Base-by-base conservation (phyloP, 768 basidiomycete species). In the Suillus decipiens region DNA sequence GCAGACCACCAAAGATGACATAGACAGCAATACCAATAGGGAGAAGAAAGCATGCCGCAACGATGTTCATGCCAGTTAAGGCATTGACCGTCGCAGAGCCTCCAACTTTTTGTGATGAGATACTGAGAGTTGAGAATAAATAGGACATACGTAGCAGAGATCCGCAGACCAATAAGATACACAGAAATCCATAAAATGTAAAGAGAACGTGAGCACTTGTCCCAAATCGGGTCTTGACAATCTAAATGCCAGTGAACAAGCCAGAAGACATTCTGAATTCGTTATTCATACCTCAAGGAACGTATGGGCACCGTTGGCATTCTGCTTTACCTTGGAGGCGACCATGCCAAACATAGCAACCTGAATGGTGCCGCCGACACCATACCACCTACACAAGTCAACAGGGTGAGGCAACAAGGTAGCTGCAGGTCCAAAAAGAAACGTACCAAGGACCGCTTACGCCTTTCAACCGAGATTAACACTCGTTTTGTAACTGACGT, bases 311-410 rank as follows among this genome's bases (percentile, higher is more conserved):
- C 81, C 80, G 37, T 84, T 84, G 0, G 85, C 86, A 57, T 86
- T 86, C 77, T 80, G 80, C 70, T 87, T 88, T 12, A 86, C 80
- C 67, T 85, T 82, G 1, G 83, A 80, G 36, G 84, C 84, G 5
- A 84, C 70, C 76, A 82, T 80, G 39, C 78, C 81, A 61, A 86
- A 86, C 62, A 85, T 77, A 6, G 78, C 77, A 22, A 86, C 78
- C 68, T 85, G 84, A 24, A 83, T 81, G 0, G 84, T 86, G 42
- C 80, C 82, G 2, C 83, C 81, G 1, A 79, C 82, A 14, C 77
- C 82, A 62, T 82, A 84, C 81, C 81, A 82, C 78, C 81, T 81
- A 43, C 10, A 60, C 24, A 60, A 42, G 31, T 15, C 22, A 6
- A 36, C 51, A 47, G 11, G 42, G 36, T 48, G 24, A 57, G 54